Evolutionary conservation across 805 yeast genomes (phyloP), one percentile per base, ranked within the genome.

Genomic region (Suhomyces pyralidae): DNA sequence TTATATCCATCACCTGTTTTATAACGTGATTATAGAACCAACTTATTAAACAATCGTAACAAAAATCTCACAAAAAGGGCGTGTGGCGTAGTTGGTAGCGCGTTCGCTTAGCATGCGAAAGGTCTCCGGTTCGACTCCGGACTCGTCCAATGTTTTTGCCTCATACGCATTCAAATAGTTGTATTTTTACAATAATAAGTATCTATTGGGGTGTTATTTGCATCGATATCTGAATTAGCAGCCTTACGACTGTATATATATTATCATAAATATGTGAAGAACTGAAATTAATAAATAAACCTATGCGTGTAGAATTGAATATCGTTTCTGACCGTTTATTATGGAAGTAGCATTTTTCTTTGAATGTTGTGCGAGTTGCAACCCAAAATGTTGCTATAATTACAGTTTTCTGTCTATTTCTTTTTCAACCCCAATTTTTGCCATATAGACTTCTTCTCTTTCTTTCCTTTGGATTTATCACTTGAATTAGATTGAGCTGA

Each of bases 31-130:
- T n/a, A n/a, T n/a, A n/a, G n/a, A n/a, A n/a, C n/a, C n/a, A n/a
- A n/a, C n/a, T n/a, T n/a, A n/a, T n/a, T n/a, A n/a, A n/a, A n/a
- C n/a, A n/a, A n/a, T n/a, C n/a, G n/a, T n/a, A n/a, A n/a, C n/a
- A n/a, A n/a, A n/a, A n/a, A n/a, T n/a, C n/a, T n/a, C 22, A 20
- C 22, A 17, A 38, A 19, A 32, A 20, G 65, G 76, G 76, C 76
- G 76, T 72, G 76, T 72, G 77, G 77, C 77, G 77, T 68, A 72
- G 77, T 72, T 72, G 77, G 77, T 72, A 72, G 77, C 77, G 77
- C 76, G 77, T 71, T 71, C 76, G 68, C 77, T 72, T 72, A 70
- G 77, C 76, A 71, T 72, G 78, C 69, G 77, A 71, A 73, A 72
- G 77, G 77, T 72, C 78, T 70, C 74, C 70, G 76, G 77, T 72